Evolutionary conservation across 768 basidiomycete genomes (phyloP).

Genomic region (Macrolepiota fuliginosa): DNA sequence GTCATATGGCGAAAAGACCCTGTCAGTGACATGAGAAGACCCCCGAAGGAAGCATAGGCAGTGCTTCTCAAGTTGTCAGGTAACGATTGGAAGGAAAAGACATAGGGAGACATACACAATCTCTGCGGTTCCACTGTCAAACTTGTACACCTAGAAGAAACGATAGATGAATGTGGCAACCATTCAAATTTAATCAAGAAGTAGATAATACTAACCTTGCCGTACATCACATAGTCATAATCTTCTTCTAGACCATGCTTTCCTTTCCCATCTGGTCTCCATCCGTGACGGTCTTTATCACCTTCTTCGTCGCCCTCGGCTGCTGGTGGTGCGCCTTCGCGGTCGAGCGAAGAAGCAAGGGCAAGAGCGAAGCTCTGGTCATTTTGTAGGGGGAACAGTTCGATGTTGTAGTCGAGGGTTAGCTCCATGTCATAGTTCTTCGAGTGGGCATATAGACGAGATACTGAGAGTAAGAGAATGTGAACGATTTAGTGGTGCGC

Average conservation of each 20-base stretch:
- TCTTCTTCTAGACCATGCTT: constrained; percentile 85
- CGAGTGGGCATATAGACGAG: constrained; percentile 85
- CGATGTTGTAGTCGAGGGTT: constrained; percentile 91
- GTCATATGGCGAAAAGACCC: constrained; percentile 93
- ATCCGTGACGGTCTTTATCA: constrained; percentile 76
- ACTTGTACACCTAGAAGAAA: constrained; percentile 82
- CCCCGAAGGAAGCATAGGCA: constrained; percentile 95
- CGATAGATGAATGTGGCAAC: not conserved
- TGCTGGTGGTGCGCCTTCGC: constrained; percentile 45
- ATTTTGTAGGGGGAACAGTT: constrained; percentile 73
- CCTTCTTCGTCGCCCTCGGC: constrained; percentile 53
- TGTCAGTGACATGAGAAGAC: constrained; percentile 89
- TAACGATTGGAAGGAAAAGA: constrained; percentile 12
- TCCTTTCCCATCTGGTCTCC: constrained; percentile 85
- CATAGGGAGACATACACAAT: constrained; percentile 65
- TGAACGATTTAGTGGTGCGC: not conserved
- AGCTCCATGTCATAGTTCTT: constrained; percentile 92
- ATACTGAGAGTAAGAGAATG: constrained; percentile 52
- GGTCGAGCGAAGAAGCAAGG: constrained; percentile 76
- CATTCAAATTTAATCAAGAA: not conserved
- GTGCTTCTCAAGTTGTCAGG: constrained; percentile 51
- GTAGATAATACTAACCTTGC: constrained; percentile 62
- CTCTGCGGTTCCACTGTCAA: constrained; percentile 82
- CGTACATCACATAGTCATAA: constrained; percentile 99
- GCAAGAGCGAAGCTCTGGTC: constrained; percentile 82